A percentile compares a stretch with the other conserved stretches of the same genome.
Evolutionary conservation across 371 early-diverging fungal genomes (phyloP).

Genomic region (Mortierella sp.): DNA sequence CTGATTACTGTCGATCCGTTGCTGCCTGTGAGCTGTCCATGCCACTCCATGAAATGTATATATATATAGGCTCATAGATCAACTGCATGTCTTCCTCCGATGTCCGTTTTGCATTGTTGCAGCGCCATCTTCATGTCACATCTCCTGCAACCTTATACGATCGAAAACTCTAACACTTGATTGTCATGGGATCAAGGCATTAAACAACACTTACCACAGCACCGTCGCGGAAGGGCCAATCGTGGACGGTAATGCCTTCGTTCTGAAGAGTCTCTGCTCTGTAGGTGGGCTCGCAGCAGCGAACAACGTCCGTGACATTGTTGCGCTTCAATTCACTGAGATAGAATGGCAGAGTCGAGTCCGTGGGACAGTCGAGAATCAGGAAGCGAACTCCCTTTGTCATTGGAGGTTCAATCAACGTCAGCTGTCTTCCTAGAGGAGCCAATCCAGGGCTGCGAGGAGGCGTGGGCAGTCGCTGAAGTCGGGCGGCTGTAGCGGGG

Average conservation of each 20-base stretch:
- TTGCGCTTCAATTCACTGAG: conserved; percentile 75
- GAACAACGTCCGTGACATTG: conserved; percentile 85
- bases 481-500: conserved; percentile 28
- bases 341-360: conserved; percentile 81
- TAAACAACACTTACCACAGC: conserved; percentile 71
- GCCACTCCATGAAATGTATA: too few relatives aligned
- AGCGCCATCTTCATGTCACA: too few relatives aligned
- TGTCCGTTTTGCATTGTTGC: too few relatives aligned
- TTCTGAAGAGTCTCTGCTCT: conserved; percentile 65
- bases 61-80: too few relatives aligned
- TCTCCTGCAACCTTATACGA: too few relatives aligned
- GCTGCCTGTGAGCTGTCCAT: too few relatives aligned
- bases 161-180: too few relatives aligned
- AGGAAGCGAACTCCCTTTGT: conserved; percentile 79
- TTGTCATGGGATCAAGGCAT: too few relatives aligned
- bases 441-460: conserved; percentile 53
- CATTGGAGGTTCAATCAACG: conserved; percentile 66
- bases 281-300: conserved; percentile 94
- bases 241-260: conserved; percentile 81
- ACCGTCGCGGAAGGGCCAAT: conserved; percentile 83
- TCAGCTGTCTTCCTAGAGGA: conserved; percentile 65
- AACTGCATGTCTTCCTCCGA: too few relatives aligned
- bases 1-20: too few relatives aligned
- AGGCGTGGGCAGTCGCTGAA: conserved; percentile 47
- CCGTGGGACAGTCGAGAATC: conserved; percentile 91